Base-by-base conservation (phyloP, 179 eudicot genomes). In the Actinidia chinensis region DNA sequence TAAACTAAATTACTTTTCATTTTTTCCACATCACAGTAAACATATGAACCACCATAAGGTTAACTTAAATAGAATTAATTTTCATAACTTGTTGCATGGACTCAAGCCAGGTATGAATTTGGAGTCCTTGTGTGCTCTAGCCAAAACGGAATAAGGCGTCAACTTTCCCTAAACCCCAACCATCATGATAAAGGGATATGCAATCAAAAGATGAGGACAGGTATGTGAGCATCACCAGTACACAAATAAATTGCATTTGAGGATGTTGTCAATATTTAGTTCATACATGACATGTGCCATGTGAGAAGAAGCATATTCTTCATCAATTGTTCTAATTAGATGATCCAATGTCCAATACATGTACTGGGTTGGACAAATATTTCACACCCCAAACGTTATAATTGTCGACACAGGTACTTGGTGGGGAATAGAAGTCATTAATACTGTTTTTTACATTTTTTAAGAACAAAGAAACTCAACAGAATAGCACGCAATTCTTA, bases 181-280 rank as follows among this genome's bases (percentile, higher is more conserved):
- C 23, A 5, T 9, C n/a, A 36, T 18, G 47, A 40, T 54, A 71
- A 1, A 10, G 50, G n/a, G n/a, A 55, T 11, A n/a, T 36, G 6
- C 5, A 73, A 13, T n/a, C 44, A 51, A 65, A 51, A 73, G 36
- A 40, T 73, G 43, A 42, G 46, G 76, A 72, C 28, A 71, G 11
- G 44, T 63, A 69, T 68, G 55, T 40, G 25, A 12, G 11, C 70
- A 36, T 33, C 9, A n/a, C 48, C 18, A 63, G n/a, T 65, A 79
- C 36, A 52, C 6, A 8, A 47, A 69, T 23, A 69, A 50, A 52
- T 50, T 15, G n/a, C 23, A 10, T 50, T 50, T 43, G 15, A 71
- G 4, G 60, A 54, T 69, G 56, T 22, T 71, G 58, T 23, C 9
- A 28, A 54, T 28, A 28, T 36, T 46, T 71, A 8, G 22, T 43